phyloP scores from a whole-genome alignment of 345 rosid species.

The Sapria himalayana region DNA sequence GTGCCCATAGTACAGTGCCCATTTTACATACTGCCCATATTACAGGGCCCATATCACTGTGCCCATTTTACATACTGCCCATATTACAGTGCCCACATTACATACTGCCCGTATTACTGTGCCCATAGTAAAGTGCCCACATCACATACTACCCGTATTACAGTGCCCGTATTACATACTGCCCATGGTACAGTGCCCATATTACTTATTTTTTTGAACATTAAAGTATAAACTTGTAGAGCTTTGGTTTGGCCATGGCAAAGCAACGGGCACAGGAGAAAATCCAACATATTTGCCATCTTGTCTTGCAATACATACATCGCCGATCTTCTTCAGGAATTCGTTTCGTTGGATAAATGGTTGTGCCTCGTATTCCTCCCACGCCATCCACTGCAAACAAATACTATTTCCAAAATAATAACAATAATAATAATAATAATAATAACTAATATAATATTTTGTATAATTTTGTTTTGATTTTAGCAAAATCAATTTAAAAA shows the following conservation, averaged over 20 bases:
- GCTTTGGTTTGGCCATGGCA: neutral
- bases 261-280: constrained; percentile 7
- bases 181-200: too few species aligned
- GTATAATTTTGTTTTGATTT: neutral
- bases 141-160: too few species aligned
- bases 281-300: constrained; percentile 16
- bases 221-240: constrained; percentile 5
- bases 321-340: constrained; percentile 9
- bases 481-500: neutral
- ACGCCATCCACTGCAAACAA: constrained; percentile 57
- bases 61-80: too few species aligned
- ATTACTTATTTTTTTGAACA: too few species aligned
- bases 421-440: neutral
- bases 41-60: too few species aligned
- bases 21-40: too few species aligned
- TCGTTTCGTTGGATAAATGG: constrained; percentile 15
- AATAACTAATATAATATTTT: neutral
- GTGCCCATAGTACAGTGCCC: too few species aligned
- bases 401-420: constrained; percentile 6
- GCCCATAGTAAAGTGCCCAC: too few species aligned
- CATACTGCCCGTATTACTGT: too few species aligned
- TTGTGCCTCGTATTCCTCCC: constrained; percentile 21
- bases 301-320: constrained; percentile 16
- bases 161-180: too few species aligned
- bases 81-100: too few species aligned